Evolutionary conservation across 768 basidiomycete species (phyloP).

Genomic region (Lactifluus hygrophoroides): DNA sequence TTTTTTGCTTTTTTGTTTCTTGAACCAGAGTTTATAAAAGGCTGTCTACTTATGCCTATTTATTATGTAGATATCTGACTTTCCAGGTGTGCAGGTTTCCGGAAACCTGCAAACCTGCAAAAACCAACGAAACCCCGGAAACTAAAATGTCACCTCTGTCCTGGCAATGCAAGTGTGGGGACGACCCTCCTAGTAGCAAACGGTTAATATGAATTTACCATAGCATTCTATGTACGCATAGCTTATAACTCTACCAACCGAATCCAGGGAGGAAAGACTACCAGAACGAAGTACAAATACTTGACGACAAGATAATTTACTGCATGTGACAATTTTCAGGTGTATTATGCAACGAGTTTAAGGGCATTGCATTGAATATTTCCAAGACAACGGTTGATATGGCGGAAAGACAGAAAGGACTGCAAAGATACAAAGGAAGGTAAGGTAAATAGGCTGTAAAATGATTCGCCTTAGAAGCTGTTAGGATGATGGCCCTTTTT

Average conservation of each 20-base stretch:
- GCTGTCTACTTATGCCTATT: too few species aligned
- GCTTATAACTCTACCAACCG: not conserved
- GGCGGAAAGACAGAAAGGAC: not conserved
- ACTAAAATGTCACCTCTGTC: too few species aligned
- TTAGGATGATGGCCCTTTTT: not conserved
- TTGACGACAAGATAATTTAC: conserved; percentile 4
- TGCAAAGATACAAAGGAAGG: not conserved
- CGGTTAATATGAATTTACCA: not conserved
- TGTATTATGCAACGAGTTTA: not conserved
- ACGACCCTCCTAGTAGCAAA: not conserved
- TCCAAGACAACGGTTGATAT: not conserved
- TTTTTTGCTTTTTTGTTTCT: too few species aligned
- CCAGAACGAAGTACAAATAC: not conserved
- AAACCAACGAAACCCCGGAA: too few species aligned
- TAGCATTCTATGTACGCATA: not conserved
- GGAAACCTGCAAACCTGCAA: too few species aligned
- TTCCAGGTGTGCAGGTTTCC: too few species aligned
- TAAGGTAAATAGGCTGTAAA: not conserved
- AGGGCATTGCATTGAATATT: not conserved
- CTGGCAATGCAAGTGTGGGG: too few species aligned
- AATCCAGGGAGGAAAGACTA: not conserved
- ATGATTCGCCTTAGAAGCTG: not conserved
- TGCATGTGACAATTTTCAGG: not conserved
- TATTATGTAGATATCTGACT: too few species aligned
- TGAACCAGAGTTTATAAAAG: too few species aligned